These are phyloP conservation scores for Neurospora sp. DNA, from an alignment of 2,329 filamentous ascomycete genomes.

Conservation along the genomic window DNA sequence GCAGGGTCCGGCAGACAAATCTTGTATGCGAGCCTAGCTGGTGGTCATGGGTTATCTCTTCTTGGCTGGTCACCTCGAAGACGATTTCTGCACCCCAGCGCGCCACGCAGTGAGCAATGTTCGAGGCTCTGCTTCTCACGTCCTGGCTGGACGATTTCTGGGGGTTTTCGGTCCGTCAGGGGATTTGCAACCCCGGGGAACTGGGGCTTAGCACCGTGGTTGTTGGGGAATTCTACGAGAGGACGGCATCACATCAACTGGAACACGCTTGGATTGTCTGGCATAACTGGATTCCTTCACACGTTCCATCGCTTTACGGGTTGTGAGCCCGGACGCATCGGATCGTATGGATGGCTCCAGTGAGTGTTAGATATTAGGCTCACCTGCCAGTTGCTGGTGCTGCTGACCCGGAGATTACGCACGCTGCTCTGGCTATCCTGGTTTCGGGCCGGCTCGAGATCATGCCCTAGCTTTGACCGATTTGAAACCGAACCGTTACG, in stretches of 20 bases:
- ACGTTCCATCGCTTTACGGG: background rate
- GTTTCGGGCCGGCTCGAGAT: slow-evolving; percentile 1
- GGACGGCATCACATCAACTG: background rate
- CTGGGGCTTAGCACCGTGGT: background rate
- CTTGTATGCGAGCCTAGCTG: slow-evolving; percentile 7
- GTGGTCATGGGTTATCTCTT: slow-evolving; percentile 10
- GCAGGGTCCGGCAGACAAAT: slow-evolving; percentile 11
- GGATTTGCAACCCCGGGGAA: background rate
- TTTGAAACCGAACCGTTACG: slow-evolving; percentile 10
- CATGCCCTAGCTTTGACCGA: slow-evolving; percentile 10
- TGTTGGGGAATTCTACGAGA: background rate
- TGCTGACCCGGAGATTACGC: slow-evolving; percentile 15
- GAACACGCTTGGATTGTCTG: background rate
- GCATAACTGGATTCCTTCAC: background rate
- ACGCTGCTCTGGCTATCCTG: slow-evolving; percentile 24
- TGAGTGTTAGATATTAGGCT: slow-evolving; percentile 9
- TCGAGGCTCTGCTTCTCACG: slow-evolving; percentile 1
- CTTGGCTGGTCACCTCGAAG: slow-evolving; percentile 19
- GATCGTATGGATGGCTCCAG: slow-evolving; percentile 10
- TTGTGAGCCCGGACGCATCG: background rate
- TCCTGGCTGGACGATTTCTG: slow-evolving; percentile 4
- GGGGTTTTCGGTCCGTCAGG: slow-evolving; percentile 3
- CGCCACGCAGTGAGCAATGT: slow-evolving; percentile 20
- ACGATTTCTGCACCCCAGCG: slow-evolving; percentile 12
- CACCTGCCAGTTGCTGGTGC: slow-evolving; percentile 17